Base-by-base conservation (phyloP, 202 grass and related monocot genomes). In the Panicum hallii region DNA sequence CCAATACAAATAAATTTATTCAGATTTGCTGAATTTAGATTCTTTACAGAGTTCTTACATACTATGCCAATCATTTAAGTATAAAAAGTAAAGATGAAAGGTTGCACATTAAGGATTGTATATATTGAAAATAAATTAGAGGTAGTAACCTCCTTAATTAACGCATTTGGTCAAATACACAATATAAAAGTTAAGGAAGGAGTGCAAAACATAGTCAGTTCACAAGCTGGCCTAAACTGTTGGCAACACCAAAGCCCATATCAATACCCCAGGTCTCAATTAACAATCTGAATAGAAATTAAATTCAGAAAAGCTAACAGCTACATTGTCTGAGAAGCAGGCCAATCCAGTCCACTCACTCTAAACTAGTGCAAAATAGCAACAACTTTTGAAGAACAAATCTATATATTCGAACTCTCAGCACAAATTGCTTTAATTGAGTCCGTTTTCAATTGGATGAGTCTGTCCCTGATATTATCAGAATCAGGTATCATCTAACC, bases 371-470 rank as follows among this genome's bases (percentile, higher is more conserved):
- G 38, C 50, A 30, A 83, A 74, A 74, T 48, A 9, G 48, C 2
- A 14, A 70, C 43, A 45, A 0, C 6, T 53, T 40, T 36, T n/a
- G 47, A 43, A 55, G n/a, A 11, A 5, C 36, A 88, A 53, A 71
- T 56, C 0, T 26, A 67, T 11, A 6, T 20, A 54, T 41, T 44
- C 0, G 2, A 36, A 73, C 44, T 14, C 56, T 14, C 32, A 54
- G 52, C 36, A 64, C 22, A 26, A n/a, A 78, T 42, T 62, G 32
- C 22, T 78, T 73, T 26, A 80, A 55, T 16, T n/a, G 56, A 43
- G 14, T 72, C 30, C 0, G 22, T 42, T 53, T 64, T 64, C 28
- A 64, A 65, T 64, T 23, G n/a, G 7, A 61, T 66, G 11, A 74
- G 45, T 32, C 1, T 12, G n/a, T 44, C 1, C 2, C 4, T 13